Evolutionary conservation across 2,329 filamentous ascomycete species (phyloP), one percentile per base, ranked within the genome.

Genomic region (Fusarium sp.): DNA sequence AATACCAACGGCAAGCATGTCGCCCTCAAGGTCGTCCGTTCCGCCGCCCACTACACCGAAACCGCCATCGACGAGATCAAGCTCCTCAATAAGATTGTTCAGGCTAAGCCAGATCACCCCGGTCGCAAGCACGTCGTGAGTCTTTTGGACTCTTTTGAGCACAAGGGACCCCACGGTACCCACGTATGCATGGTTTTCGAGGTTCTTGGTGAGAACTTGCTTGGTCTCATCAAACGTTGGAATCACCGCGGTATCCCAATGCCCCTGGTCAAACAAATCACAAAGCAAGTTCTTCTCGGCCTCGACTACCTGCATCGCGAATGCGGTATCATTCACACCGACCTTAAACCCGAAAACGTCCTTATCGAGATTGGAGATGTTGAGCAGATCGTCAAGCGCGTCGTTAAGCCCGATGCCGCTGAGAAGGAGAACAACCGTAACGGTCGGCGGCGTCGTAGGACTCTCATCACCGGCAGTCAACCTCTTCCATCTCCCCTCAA

Each of bases 161-260:
- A 98, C 83, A 97, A 97, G 80, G 96, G 96, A 11, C 95, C 95
- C 43, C 97, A 99, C 77, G 96, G 96, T 48, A 92, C 94, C 52
- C 96, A 99, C 78, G 94, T 98, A 62, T 99, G 96, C 84, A 98
- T 99, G 95, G 96, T 99, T 9, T 99, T 99, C 75, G 96, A 99
- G 80, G 96, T 99, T 5, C 82, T 99, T 58, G 96, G 96, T 55
- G 95, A 98, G 86, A 98, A 98, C 78, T 82, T 98, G 69, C 84
- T 98, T 54, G 95, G 96, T 26, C 82, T 99, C 78, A 98, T 99
- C 86, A 98, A 98, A 88, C 91, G 93, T 75, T 98, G 95, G 95
- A 98, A 98, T 79, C 96, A 98, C 80, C 89, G 96, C 64, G 96
- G 96, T 49, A 98, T 99, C 61, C 96, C 96, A 43, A 97, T 97